Conservation (phyloP, 345 rosid genomes). For the Cardiospermum halicacabum region DNA sequence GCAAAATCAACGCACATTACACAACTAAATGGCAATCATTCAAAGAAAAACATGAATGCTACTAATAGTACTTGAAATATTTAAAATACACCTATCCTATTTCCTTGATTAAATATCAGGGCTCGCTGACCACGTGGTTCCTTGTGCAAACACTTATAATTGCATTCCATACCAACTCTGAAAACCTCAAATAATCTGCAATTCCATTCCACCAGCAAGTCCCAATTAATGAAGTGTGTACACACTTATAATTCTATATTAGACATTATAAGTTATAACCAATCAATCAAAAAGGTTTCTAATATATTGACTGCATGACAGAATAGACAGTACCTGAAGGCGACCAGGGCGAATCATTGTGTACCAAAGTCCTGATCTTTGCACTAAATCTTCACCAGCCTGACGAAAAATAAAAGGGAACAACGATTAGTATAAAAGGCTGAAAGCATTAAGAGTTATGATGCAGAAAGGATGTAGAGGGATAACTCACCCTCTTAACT, state of each 20-base stretch:
- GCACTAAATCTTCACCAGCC: slow-evolving; percentile 93
- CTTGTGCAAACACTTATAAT: slow-evolving; percentile 45
- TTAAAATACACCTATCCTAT: slow-evolving; percentile 79
- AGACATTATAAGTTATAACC: neutral
- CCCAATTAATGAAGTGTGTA: neutral
- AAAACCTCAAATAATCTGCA: neutral
- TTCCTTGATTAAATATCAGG: slow-evolving; percentile 92
- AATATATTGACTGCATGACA: neutral
- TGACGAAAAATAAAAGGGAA: slow-evolving; percentile 21
- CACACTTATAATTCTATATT: neutral
- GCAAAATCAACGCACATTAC: neutral
- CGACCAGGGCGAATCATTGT: slow-evolving; percentile 95
- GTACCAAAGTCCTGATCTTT: slow-evolving; percentile 95
- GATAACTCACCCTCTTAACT: slow-evolving; percentile 70
- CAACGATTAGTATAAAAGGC: neutral
- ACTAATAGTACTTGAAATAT: no score
- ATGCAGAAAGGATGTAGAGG: neutral
- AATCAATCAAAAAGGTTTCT: neutral
- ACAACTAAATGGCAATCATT: neutral
- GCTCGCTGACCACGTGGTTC: slow-evolving; percentile 98
- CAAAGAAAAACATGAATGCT: slow-evolving; percentile 36
- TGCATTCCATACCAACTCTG: neutral
- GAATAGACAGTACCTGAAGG: slow-evolving; percentile 46
- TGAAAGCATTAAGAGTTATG: neutral
- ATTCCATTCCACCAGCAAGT: no score